These are phyloP conservation scores for Basipetospora chlamydospora DNA, from an alignment of 2,329 filamentous ascomycete species.

Conservation along the genomic window DNA sequence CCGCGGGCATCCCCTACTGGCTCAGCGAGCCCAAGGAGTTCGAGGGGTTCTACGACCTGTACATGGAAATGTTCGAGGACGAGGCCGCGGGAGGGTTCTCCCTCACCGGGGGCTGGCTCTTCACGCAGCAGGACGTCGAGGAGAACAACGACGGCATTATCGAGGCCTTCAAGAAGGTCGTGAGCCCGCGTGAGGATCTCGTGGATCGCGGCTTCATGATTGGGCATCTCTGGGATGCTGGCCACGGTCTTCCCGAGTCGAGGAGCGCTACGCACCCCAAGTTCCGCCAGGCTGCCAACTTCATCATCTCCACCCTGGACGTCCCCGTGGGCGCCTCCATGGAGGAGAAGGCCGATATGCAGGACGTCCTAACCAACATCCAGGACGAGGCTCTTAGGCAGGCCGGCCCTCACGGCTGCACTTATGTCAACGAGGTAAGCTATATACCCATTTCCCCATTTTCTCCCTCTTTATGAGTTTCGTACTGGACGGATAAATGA, in stretches of 20 bases:
- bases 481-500: no score
- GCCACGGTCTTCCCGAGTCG: constrained; percentile 19
- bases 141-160: constrained; percentile 20
- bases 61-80: constrained; percentile 21
- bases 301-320: constrained; percentile 19
- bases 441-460: no score
- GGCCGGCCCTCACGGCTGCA: constrained; percentile 21
- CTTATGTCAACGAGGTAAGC: constrained; percentile 26
- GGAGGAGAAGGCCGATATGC: constrained; percentile 25
- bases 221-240: constrained; percentile 23
- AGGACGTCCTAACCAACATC: constrained; percentile 22
- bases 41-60: constrained; percentile 20
- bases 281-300: constrained; percentile 19
- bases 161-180: constrained; percentile 18
- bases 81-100: constrained; percentile 19
- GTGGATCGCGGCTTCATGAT: constrained; percentile 17
- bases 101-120: constrained; percentile 23
- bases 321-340: constrained; percentile 23
- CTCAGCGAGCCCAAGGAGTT: constrained; percentile 14
- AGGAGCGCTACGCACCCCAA: constrained; percentile 25
- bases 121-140: constrained; percentile 20
- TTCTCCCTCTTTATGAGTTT: no score
- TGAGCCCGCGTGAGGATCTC: constrained; percentile 15
- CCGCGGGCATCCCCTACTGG: constrained; percentile 15
- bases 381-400: constrained; percentile 21